These are phyloP conservation scores for Centaurea solstitialis DNA, from an alignment of 129 eudicot species.

Conservation along the genomic window DNA sequence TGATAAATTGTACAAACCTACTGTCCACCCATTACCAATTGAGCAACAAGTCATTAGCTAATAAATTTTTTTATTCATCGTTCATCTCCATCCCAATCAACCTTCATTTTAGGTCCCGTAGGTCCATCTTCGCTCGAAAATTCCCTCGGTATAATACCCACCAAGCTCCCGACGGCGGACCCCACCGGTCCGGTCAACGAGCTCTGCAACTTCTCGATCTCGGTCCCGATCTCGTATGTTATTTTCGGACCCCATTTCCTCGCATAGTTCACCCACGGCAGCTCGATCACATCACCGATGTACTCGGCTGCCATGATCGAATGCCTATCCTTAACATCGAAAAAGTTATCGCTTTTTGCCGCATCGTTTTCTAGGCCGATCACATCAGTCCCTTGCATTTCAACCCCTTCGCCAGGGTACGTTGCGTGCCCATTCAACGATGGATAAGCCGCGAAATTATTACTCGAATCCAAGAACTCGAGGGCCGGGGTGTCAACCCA, in stretches of 20 bases:
- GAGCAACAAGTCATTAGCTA: too few species aligned
- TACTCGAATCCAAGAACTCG: slow-evolving; percentile 39
- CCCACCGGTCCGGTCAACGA: slow-evolving; percentile 25
- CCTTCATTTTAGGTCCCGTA: slow-evolving; percentile 60
- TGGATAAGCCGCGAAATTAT: slow-evolving; percentile 49
- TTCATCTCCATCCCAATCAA: slow-evolving; percentile 65
- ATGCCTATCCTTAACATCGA: slow-evolving; percentile 32
- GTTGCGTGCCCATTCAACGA: slow-evolving; percentile 69
- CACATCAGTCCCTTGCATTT: slow-evolving; percentile 39
- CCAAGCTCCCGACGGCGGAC: slow-evolving; percentile 32
- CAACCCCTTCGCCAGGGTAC: slow-evolving; percentile 45
- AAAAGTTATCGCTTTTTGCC: slow-evolving; percentile 29
- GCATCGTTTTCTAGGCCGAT: slow-evolving; percentile 54
- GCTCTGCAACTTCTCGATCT: slow-evolving; percentile 33
- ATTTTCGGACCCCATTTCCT: slow-evolving; percentile 71
- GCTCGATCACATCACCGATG: slow-evolving; percentile 33
- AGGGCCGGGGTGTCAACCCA: slow-evolving; percentile 58
- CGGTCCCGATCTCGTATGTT: slow-evolving; percentile 29
- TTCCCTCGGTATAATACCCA: slow-evolving; percentile 45
- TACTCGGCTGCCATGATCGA: slow-evolving; percentile 51
- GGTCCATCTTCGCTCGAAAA: slow-evolving; percentile 63
- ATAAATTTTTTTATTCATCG: too few species aligned
- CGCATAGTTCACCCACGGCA: slow-evolving; percentile 50
- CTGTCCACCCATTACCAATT: too few species aligned
- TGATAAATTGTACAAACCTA: too few species aligned